phyloP scores from a whole-genome alignment of 2,329 filamentous ascomycete species.

The Geosmithia flava region DNA sequence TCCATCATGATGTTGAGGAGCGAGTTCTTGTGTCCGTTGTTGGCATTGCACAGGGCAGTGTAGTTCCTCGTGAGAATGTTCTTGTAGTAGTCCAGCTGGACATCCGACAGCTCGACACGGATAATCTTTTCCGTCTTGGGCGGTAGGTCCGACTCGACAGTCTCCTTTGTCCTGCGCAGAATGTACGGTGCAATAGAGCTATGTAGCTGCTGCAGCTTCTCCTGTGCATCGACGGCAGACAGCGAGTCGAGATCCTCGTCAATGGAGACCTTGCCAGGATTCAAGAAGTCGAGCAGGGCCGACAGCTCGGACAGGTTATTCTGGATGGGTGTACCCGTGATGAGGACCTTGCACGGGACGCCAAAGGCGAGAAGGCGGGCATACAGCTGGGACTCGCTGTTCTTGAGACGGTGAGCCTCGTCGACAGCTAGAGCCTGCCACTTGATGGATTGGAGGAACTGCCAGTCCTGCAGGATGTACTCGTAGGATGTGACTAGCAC shows the following conservation, averaged over 20 bases:
- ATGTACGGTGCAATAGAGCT: slow-evolving; percentile 86
- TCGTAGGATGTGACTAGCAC: slow-evolving; percentile 97
- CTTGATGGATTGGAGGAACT: slow-evolving; percentile 79
- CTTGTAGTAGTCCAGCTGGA: slow-evolving; percentile 97
- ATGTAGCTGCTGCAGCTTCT: slow-evolving; percentile 78
- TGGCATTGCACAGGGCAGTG: slow-evolving; percentile 80
- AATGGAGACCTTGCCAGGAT: slow-evolving; percentile 84
- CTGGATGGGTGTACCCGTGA: slow-evolving; percentile 94
- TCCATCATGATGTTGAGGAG: slow-evolving; percentile 99
- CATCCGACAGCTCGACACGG: slow-evolving; percentile 89
- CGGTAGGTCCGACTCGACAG: slow-evolving; percentile 90
- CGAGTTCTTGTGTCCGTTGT: slow-evolving; percentile 85
- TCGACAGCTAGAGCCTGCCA: slow-evolving; percentile 97
- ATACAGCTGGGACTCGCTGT: slow-evolving; percentile 89
- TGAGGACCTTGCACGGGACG: slow-evolving; percentile 77
- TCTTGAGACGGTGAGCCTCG: slow-evolving; percentile 94
- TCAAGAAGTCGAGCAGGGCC: slow-evolving; percentile 89
- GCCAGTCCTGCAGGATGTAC: slow-evolving; percentile 77
- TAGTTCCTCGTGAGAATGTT: slow-evolving; percentile 98
- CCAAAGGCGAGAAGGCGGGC: slow-evolving; percentile 74
- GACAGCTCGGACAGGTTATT: slow-evolving; percentile 91
- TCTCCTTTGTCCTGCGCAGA: slow-evolving; percentile 90
- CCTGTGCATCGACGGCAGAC: slow-evolving; percentile 65
- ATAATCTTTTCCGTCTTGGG: slow-evolving; percentile 99
- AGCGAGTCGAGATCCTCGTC: slow-evolving; percentile 83